Conservation (phyloP, 257 asterid genomes). For the Jaltomata sinuosa region DNA sequence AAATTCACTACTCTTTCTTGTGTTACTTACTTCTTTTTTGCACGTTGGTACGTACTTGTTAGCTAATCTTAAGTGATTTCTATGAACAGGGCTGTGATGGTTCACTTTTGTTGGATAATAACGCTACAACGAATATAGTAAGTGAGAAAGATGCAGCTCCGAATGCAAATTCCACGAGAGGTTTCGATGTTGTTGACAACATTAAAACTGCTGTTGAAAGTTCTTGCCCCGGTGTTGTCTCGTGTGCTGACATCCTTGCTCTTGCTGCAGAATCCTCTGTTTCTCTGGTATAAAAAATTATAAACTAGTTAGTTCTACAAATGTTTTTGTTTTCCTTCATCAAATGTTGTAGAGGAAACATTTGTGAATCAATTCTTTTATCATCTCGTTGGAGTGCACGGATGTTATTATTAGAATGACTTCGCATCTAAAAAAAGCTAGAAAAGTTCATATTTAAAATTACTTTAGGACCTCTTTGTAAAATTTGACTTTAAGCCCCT, state of each 20-base stretch:
- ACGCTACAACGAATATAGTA: constrained; percentile 16
- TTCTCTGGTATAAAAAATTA: constrained; percentile 19
- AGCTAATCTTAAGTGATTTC: not conserved
- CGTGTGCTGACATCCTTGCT: constrained; percentile 62
- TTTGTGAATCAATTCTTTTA: not conserved
- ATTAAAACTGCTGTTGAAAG: constrained; percentile 42
- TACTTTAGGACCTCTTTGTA: no score
- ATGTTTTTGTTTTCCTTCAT: not conserved
- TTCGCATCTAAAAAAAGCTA: no score
- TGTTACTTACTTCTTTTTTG: no score
- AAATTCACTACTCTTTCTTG: not conserved
- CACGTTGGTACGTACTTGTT: not conserved
- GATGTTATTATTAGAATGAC: no score
- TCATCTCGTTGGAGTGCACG: not conserved
- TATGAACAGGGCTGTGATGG: constrained; percentile 57
- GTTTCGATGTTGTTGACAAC: constrained; percentile 49
- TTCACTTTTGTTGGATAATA: constrained; percentile 42
- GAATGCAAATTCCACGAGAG: constrained; percentile 39
- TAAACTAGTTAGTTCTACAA: not conserved
- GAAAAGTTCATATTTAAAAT: no score
- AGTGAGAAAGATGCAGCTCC: constrained; percentile 60
- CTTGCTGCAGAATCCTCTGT: constrained; percentile 50
- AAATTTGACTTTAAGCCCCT: no score
- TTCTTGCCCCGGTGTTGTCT: constrained; percentile 54
- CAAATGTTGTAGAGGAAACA: not conserved